These are phyloP conservation scores for Sabuloglossum arenarium DNA, from an alignment of 495 filamentous ascomycete species.

Conservation along the genomic window DNA sequence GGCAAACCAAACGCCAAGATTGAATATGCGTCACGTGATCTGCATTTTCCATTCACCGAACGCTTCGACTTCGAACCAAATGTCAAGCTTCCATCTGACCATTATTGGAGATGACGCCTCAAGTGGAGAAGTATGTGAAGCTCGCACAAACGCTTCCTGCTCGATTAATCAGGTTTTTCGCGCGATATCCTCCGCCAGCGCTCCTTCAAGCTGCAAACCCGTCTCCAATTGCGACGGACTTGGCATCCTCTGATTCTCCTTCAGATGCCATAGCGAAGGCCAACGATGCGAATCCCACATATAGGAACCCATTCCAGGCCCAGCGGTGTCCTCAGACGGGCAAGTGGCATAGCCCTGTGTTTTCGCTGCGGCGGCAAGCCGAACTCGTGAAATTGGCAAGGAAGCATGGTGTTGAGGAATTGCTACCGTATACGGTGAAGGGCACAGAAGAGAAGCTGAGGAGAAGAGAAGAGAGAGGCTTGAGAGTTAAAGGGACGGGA, in stretches of 20 bases:
- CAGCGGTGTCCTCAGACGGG: slow-evolving; percentile 49
- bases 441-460: slow-evolving; percentile 43
- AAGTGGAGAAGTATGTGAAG: slow-evolving; percentile 23
- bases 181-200: slow-evolving; percentile 54
- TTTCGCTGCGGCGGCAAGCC: slow-evolving; percentile 70
- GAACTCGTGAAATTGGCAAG: slow-evolving; percentile 76
- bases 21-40: no score
- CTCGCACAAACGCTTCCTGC: slow-evolving; percentile 48
- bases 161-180: slow-evolving; percentile 71
- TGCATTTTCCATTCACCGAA: background rate
- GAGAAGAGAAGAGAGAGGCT: slow-evolving; percentile 46
- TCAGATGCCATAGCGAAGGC: background rate
- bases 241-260: background rate
- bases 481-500: slow-evolving; percentile 76
- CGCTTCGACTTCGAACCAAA: background rate
- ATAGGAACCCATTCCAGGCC: slow-evolving; percentile 55
- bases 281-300: background rate
- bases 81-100: background rate
- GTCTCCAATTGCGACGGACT: slow-evolving; percentile 1
- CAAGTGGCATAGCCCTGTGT: slow-evolving; percentile 59
- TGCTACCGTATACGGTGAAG: slow-evolving; percentile 63
- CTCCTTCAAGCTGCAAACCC: slow-evolving; percentile 20
- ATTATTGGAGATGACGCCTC: background rate
- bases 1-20: no score
- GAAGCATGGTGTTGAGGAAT: slow-evolving; percentile 59